Evolutionary conservation across 2,329 filamentous ascomycete species (phyloP), one percentile per base, ranked within the genome.

Genomic region (Didymella arachidicola): DNA sequence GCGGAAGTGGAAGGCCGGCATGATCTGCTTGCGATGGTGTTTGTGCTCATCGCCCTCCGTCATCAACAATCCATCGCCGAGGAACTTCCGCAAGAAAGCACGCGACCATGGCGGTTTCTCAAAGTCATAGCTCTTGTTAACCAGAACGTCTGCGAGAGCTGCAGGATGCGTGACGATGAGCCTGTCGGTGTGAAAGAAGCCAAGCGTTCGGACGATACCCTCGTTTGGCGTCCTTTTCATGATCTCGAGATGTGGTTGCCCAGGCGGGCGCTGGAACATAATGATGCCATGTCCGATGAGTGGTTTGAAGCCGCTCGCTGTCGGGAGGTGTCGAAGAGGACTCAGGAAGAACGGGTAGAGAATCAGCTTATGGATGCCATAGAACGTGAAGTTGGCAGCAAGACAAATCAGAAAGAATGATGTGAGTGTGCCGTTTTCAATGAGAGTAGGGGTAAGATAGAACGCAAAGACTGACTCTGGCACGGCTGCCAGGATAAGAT

Each of bases 1-100:
- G 22, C 92, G 86, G 71, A 92, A 96, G n/a, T 87, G 84, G 75
- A 97, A 97, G 2, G 92, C 91, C 0, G 92, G 92, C 79, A 89
- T 86, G 18, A 96, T 84, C 57, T 89, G 87, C 73, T 90, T 93
- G 45, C 93, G 85, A 59, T 84, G 80, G 49, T 79, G 79, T 60
- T 77, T 79, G 65, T 86, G 83, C 26, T 78, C 79, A 4, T 80
- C 77, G 2, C 82, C 82, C 62, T 85, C 82, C 0, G 79, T 79
- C 58, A 83, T 73, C 41, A 85, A 78, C 51, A 85, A 60, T 0
- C 83, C 83, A 46, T 82, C 79, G 1, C 83, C 83, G 1, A 85
- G 69, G 19, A 85, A 80, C 1, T 77, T 75, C 0, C 78, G 74
- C 14, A 86, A 68, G 49, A 84, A 82, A 16, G 75, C 74, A 19